Evolutionary conservation across 2,329 filamentous ascomycete genomes (phyloP).

Genomic region (Chaetomium globosum): DNA sequence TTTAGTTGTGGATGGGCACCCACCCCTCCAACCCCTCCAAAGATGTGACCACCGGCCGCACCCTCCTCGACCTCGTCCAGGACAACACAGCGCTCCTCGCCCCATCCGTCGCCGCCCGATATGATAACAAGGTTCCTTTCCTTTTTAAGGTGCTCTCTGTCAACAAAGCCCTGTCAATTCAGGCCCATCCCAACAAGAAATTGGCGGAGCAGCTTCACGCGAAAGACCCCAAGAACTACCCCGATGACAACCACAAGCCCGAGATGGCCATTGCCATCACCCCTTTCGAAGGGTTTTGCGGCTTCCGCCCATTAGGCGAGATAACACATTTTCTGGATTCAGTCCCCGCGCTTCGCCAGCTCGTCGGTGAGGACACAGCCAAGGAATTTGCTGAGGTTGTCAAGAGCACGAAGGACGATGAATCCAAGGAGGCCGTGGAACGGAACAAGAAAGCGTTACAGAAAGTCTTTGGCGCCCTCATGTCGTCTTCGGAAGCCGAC

Average conservation of each 20-base stretch:
- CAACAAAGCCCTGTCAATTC: slow-evolving; percentile 92
- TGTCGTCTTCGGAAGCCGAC: slow-evolving; percentile 71
- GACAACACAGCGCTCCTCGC: slow-evolving; percentile 85
- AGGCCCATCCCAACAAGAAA: slow-evolving; percentile 95
- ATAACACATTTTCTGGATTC: slow-evolving; percentile 78
- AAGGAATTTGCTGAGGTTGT: slow-evolving; percentile 59
- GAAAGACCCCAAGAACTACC: slow-evolving; percentile 89
- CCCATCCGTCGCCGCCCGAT: slow-evolving; percentile 69
- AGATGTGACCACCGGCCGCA: slow-evolving; percentile 79
- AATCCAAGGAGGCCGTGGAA: slow-evolving; percentile 42
- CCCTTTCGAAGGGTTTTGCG: slow-evolving; percentile 92
- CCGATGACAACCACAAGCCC: slow-evolving; percentile 98
- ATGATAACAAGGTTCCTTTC: slow-evolving; percentile 84
- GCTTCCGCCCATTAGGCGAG: slow-evolving; percentile 85
- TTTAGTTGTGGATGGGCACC: slow-evolving; percentile 96
- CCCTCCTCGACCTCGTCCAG: slow-evolving; percentile 82
- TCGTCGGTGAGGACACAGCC: slow-evolving; percentile 68
- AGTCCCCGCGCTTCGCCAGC: slow-evolving; percentile 58
- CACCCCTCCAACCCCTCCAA: slow-evolving; percentile 95
- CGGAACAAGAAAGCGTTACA: slow-evolving; percentile 80
- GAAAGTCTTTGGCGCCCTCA: slow-evolving; percentile 73
- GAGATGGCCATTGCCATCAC: slow-evolving; percentile 99
- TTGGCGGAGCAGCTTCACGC: slow-evolving; percentile 86
- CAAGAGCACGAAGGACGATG: slow-evolving; percentile 49
- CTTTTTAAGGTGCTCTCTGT: slow-evolving; percentile 98